A percentile compares a stretch with the other conserved stretches of the same genome.
Conservation (phyloP, 345 rosid genomes). For the Salix suchowensis region DNA sequence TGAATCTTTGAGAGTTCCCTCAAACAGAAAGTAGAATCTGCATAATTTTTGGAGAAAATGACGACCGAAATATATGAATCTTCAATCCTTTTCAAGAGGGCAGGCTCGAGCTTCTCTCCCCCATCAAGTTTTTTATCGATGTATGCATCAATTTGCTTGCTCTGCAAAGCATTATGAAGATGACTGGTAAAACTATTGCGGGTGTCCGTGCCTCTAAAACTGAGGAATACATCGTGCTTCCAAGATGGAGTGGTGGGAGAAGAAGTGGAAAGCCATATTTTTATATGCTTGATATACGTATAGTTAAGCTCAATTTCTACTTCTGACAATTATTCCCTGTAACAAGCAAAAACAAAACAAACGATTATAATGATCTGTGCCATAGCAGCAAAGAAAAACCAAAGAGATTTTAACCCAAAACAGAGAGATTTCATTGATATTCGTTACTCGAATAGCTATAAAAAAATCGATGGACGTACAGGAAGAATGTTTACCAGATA, state of each 20-base stretch:
- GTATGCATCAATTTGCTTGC: background rate
- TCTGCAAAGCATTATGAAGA: background rate
- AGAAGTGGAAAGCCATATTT: background rate
- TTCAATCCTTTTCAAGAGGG: background rate
- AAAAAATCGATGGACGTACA: too few relatives aligned
- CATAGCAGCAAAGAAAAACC: too few relatives aligned
- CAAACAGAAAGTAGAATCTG: background rate
- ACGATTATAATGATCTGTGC: background rate
- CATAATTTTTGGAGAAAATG: background rate
- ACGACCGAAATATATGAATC: background rate
- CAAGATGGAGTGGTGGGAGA: too few relatives aligned
- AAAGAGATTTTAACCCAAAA: background rate
- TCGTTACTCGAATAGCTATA: too few relatives aligned
- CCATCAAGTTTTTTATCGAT: background rate
- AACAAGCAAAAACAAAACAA: too few relatives aligned
- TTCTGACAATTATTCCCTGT: too few relatives aligned
- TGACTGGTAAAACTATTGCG: background rate
- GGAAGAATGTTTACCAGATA: too few relatives aligned
- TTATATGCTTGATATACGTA: too few relatives aligned
- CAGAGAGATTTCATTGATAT: background rate
- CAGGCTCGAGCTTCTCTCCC: constrained; percentile 3
- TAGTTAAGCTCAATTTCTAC: too few relatives aligned
- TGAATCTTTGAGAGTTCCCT: background rate
- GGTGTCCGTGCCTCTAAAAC: background rate
- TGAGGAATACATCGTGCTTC: background rate